These are phyloP conservation scores for Plectosphaerella sp. DNA, from an alignment of 2,329 filamentous ascomycete genomes.

Conservation along the genomic window DNA sequence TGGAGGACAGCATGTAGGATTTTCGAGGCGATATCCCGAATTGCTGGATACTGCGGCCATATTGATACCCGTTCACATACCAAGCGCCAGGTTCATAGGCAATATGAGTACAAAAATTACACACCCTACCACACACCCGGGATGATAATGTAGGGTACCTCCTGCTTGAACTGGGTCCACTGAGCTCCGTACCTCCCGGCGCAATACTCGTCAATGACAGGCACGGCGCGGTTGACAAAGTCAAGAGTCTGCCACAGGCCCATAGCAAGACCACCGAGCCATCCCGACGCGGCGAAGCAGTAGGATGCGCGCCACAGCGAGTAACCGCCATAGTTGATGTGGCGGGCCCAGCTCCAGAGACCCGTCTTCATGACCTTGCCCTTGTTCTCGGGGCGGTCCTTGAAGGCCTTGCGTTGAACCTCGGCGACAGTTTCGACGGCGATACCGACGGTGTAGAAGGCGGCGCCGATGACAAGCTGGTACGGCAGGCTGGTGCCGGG, in stretches of 20 bases:
- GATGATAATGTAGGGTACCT: conserved; percentile 29
- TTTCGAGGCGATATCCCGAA: neutral
- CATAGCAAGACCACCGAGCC: conserved; percentile 25
- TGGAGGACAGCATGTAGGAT: conserved; percentile 60
- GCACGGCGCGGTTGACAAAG: conserved; percentile 23
- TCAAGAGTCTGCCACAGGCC: conserved; percentile 22
- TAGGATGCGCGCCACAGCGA: conserved; percentile 27
- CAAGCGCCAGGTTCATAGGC: neutral
- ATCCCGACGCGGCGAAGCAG: conserved; percentile 27
- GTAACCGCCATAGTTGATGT: conserved; percentile 36
- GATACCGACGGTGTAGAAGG: conserved; percentile 47
- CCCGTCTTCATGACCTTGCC: conserved; percentile 32
- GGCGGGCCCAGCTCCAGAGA: conserved; percentile 32
- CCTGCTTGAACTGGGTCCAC: conserved; percentile 31
- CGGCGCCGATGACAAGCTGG: conserved; percentile 39
- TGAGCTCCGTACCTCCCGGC: conserved; percentile 27
- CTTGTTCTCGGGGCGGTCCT: conserved; percentile 27
- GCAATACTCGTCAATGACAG: conserved; percentile 32
- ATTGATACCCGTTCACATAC: neutral
- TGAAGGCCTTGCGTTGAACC: conserved; percentile 45
- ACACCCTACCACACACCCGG: conserved; percentile 24
- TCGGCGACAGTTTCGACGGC: conserved; percentile 51
- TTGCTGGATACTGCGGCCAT: too few species aligned
- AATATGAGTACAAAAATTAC: neutral
- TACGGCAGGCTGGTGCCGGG: conserved; percentile 14